Conservation (phyloP, 1,284 basidiomycete genomes). For the Coniferiporia sulphurascens region DNA sequence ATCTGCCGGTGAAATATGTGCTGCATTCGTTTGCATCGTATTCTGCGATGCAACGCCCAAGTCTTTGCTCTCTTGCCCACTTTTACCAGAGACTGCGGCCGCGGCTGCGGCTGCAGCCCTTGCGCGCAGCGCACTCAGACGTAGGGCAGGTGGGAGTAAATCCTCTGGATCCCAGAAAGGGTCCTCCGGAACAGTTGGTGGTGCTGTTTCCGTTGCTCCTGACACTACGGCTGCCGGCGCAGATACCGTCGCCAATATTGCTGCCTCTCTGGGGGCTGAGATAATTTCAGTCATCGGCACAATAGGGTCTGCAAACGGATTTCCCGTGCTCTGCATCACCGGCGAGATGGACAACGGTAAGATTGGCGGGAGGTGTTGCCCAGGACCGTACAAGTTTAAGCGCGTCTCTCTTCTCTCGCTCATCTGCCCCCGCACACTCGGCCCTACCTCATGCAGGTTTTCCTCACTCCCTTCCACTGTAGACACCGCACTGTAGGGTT, state of each 20-base stretch:
- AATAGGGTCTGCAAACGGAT: not conserved
- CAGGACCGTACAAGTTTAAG: not conserved
- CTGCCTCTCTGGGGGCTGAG: too few relatives aligned
- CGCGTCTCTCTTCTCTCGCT: not conserved
- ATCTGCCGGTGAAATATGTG: too few relatives aligned
- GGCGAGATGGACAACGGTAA: not conserved
- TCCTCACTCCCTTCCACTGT: not conserved
- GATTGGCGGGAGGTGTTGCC: not conserved
- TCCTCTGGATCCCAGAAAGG: constrained; percentile 16
- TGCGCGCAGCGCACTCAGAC: constrained; percentile 2
- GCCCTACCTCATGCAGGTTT: not conserved
- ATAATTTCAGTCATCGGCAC: not conserved
- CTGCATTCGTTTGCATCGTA: too few relatives aligned
- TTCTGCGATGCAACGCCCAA: too few relatives aligned
- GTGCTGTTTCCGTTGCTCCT: not conserved
- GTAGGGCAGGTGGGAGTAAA: constrained; percentile 6
- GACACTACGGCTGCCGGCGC: not conserved
- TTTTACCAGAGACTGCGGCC: not conserved
- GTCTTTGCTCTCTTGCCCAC: too few relatives aligned
- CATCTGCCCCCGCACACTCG: not conserved
- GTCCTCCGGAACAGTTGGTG: constrained; percentile 1
- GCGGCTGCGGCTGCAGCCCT: not conserved
- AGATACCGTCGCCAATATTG: not conserved
- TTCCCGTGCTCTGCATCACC: not conserved
- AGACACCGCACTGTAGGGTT: too few relatives aligned